Conservation (phyloP, 2,329 filamentous ascomycete species). For the Fusarium nisikadoi region DNA sequence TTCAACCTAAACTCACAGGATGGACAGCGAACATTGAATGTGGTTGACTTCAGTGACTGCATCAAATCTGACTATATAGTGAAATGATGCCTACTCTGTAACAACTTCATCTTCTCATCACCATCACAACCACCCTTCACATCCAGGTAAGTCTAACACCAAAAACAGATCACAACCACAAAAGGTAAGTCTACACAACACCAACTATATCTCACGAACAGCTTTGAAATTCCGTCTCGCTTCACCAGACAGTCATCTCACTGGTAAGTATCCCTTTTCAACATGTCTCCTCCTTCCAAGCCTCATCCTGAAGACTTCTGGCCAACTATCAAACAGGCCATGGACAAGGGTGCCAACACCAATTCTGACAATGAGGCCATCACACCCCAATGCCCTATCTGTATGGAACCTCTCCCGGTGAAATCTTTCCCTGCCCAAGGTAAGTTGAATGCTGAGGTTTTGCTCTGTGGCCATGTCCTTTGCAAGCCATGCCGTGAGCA, state of each 20-base stretch:
- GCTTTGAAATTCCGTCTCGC: not conserved
- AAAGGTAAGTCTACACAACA: not conserved
- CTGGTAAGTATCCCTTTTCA: not conserved
- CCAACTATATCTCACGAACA: not conserved
- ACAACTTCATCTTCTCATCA: not conserved
- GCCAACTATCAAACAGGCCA: conserved; percentile 17
- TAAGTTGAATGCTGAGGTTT: not conserved
- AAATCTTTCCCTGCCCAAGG: not conserved
- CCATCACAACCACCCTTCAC: not conserved
- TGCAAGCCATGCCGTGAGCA: conserved; percentile 25
- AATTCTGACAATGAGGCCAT: not conserved
- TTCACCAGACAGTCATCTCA: not conserved
- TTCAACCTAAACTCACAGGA: not conserved
- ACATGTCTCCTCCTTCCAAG: not conserved
- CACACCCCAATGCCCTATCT: conserved; percentile 30
- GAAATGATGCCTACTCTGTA: not conserved
- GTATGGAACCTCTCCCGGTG: conserved; percentile 16
- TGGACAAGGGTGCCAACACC: not conserved
- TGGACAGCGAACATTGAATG: not conserved
- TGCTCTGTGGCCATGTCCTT: conserved; percentile 41
- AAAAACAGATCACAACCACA: not conserved
- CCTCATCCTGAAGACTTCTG: conserved; percentile 1
- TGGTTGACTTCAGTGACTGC: not conserved
- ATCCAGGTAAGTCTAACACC: not conserved
- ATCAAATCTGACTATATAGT: not conserved